phyloP scores from a whole-genome alignment of 1,284 basidiomycete species.

The Ceratobasidium theobromae region DNA sequence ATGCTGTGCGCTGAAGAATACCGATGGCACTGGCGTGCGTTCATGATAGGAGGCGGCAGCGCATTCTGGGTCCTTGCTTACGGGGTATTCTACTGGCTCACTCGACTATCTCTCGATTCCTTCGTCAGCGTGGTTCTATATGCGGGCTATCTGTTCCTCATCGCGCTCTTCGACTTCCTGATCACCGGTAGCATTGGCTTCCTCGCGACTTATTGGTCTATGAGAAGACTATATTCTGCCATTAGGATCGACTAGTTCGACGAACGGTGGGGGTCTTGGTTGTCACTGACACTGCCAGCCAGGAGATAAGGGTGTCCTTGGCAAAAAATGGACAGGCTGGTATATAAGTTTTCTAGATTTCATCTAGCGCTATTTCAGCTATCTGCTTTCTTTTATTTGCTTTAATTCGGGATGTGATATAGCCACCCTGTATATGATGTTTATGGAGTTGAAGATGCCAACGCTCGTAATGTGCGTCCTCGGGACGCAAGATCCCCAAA shows the following conservation, averaged over 20 bases:
- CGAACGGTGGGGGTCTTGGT: no score
- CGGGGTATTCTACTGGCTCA: conserved; percentile 85
- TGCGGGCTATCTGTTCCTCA: conserved; percentile 86
- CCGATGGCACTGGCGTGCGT: conserved; percentile 96
- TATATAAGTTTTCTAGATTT: conserved; percentile 1
- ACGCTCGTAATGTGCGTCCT: no score
- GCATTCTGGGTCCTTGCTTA: conserved; percentile 91
- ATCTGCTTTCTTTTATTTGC: not conserved
- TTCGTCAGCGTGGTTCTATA: conserved; percentile 85
- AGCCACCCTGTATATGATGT: not conserved
- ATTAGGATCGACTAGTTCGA: conserved; percentile 47
- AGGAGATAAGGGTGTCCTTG: no score
- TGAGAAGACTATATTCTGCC: conserved; percentile 76
- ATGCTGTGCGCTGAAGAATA: conserved; percentile 95
- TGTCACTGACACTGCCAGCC: not conserved
- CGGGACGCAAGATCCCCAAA: no score
- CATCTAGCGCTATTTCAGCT: not conserved
- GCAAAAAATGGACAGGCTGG: not conserved
- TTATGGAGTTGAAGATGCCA: no score
- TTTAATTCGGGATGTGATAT: not conserved
- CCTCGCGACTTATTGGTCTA: conserved; percentile 83
- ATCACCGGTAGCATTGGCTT: conserved; percentile 73
- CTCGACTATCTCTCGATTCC: conserved; percentile 80
- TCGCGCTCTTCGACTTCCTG: conserved; percentile 84
- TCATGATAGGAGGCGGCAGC: conserved; percentile 91